phyloP scores from a whole-genome alignment of 1,139 yeast species.

The Geotrichum reessii region DNA sequence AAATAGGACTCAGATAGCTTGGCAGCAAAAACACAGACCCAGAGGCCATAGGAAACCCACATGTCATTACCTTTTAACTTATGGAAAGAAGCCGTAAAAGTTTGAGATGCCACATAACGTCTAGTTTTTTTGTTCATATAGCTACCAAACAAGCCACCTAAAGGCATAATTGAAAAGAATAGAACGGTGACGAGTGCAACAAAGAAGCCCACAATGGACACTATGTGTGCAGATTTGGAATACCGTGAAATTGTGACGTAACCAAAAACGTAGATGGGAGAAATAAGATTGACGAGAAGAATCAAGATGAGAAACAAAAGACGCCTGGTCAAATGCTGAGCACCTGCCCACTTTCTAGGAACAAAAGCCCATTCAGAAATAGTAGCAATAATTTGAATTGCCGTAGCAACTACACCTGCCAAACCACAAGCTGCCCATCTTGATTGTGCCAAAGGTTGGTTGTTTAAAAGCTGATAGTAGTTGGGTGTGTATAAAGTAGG shows the following conservation, averaged over 20 bases:
- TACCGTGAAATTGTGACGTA: conserved; percentile 57
- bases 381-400: conserved; percentile 82
- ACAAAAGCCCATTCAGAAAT: conserved; percentile 91
- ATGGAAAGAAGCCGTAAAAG: conserved; percentile 89
- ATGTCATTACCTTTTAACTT: conserved; percentile 79
- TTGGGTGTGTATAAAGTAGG: conserved; percentile 84
- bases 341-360: conserved; percentile 98
- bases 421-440: conserved; percentile 90
- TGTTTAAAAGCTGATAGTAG: conserved; percentile 75
- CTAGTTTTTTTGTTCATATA: conserved; percentile 79
- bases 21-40: conserved; percentile 85
- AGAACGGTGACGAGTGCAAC: conserved; percentile 77
- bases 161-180: conserved; percentile 93
- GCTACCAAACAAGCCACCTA: conserved; percentile 87
- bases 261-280: conserved; percentile 79
- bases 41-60: conserved; percentile 92
- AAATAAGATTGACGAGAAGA: conserved; percentile 69
- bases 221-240: conserved; percentile 72
- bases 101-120: conserved; percentile 86
- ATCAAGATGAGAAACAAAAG: conserved; percentile 65
- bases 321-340: conserved; percentile 91
- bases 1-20: conserved; percentile 86
- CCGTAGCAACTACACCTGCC: conserved; percentile 83
- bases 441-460: conserved; percentile 79
- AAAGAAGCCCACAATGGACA: conserved; percentile 84